Evolutionary conservation across 176 grass and related monocot genomes (phyloP).

Genomic region (sorghum (Sorghum bicolor)): Sorghum_bicolor_NCBIv3 NC_012873.2:14147001-14147500

Average conservation of each 20-base stretch:
- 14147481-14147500: slow-evolving; percentile 27
- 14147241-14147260: slow-evolving; percentile 55
- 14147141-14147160: slow-evolving; percentile 75
- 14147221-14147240: slow-evolving; percentile 62
- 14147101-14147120: slow-evolving; percentile 89
- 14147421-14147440: background rate
- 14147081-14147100: slow-evolving; percentile 9
- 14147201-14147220: slow-evolving; percentile 80
- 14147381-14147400: background rate
- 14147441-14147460: background rate
- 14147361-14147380: background rate
- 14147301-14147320: background rate
- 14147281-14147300: background rate
- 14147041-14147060: background rate
- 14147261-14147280: background rate
- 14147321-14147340: background rate
- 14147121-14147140: slow-evolving; percentile 90
- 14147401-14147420: background rate
- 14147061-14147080: slow-evolving; percentile 1
- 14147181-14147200: slow-evolving; percentile 76
- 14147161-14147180: slow-evolving; percentile 72
- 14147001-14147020: background rate
- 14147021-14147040: background rate
- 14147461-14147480: background rate
- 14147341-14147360: background rate